Percentiles rank a stretch among this genome's conserved stretches.
These are phyloP conservation scores for Agaricales sp. DNA, from an alignment of 1,284 basidiomycete genomes.

Conservation along the genomic window DNA sequence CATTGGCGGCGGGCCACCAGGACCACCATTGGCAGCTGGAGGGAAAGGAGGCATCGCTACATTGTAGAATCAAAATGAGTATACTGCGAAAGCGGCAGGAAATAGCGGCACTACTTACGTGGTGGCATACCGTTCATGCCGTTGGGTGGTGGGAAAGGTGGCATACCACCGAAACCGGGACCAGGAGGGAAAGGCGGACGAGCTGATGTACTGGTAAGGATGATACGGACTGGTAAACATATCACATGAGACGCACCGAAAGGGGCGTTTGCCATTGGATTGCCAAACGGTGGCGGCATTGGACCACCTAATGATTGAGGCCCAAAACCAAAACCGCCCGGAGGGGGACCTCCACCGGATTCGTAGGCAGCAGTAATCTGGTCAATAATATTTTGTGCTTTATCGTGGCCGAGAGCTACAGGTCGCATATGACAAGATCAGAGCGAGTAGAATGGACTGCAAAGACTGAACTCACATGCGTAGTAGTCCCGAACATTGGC, in stretches of 20 bases:
- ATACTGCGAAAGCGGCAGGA: not conserved
- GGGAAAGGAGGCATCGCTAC: slow-evolving; percentile 10
- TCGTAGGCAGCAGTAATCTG: slow-evolving; percentile 91
- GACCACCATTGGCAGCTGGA: slow-evolving; percentile 5
- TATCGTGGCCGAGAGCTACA: slow-evolving; percentile 86
- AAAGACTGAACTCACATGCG: slow-evolving; percentile 51
- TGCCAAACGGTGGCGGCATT: slow-evolving; percentile 37
- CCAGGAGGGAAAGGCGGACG: slow-evolving; percentile 25
- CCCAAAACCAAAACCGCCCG: slow-evolving; percentile 73
- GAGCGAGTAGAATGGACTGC: not conserved
- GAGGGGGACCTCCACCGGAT: slow-evolving; percentile 72
- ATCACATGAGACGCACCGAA: slow-evolving; percentile 26
- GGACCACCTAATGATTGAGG: slow-evolving; percentile 60
- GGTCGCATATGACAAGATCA: slow-evolving; percentile 10
- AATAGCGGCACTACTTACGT: not conserved
- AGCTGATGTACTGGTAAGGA: slow-evolving; percentile 16
- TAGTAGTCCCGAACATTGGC: slow-evolving; percentile 97
- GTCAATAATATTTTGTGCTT: slow-evolving; percentile 94
- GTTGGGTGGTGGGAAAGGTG: slow-evolving; percentile 7
- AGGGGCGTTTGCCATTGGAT: slow-evolving; percentile 21
- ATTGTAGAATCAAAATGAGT: not conserved
- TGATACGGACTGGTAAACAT: slow-evolving; percentile 15
- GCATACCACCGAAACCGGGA: slow-evolving; percentile 13
- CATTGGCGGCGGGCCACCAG: slow-evolving; percentile 9
- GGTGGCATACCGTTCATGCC: not conserved